Base-by-base conservation (phyloP, 228 moss, liverwort and hornwort species). In the Sphagnum magellanicum region DNA sequence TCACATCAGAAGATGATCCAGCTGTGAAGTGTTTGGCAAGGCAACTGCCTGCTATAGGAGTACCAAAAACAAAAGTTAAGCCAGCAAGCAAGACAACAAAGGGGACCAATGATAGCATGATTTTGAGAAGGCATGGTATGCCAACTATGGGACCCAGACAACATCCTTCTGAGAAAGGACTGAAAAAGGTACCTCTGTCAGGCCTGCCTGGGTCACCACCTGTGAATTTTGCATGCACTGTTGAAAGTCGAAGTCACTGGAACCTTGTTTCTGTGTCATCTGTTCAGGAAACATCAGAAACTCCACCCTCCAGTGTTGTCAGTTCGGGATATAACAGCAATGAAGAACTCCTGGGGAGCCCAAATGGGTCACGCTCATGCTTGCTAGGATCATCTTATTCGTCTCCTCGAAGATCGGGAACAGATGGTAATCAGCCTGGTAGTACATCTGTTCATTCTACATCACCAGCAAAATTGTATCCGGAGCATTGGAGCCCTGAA, bases 401-500 rank as follows among this genome's bases (percentile, higher is more conserved):
- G 63, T 17, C 61, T 57, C 52, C 59, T 48, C 68, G 53, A n/a
- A 70, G 74, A 49, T 52, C 59, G 50, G 17, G 60, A 50, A 60
- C 63, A 9, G 68, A 32, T 64, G 72, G 77, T 61, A 78, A 53
- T 50, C 74, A 47, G 12, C 52, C 67, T 52, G 68, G 74, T 53
- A 52, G 16, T 50, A 59, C 63, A 77, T 68, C 66, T 75, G 52
- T 46, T 47, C 73, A 62, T 9, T 63, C 57, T 47, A 16, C 63
- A 5, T 66, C 78, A 71, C 78, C 73, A 52, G 70, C 73, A 57
- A 73, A 63, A 57, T 75, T 72, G 9, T 84, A 73, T 63, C 63
- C 32, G 52, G 84, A 84, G 63, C 81, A 84, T 32, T 50, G 78
- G 51, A 74, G 81, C 12, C 55, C 11, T 7, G 76, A 84, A 59